These are phyloP conservation scores for Solanum etuberosum DNA, from an alignment of 257 asterid species.

Conservation along the genomic window DNA sequence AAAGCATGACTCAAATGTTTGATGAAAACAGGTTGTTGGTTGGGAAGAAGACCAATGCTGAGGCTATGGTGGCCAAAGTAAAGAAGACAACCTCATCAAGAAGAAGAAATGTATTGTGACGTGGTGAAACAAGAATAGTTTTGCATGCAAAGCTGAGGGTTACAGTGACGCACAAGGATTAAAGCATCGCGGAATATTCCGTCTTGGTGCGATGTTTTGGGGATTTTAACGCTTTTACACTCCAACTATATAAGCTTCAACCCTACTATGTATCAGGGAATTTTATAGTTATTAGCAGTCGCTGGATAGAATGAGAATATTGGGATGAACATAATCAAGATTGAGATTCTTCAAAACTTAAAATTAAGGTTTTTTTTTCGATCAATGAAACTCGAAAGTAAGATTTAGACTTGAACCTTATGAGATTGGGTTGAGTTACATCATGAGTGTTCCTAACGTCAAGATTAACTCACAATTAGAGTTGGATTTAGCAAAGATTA, in stretches of 20 bases:
- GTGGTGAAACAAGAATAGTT: background rate
- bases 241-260: background rate
- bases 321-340: background rate
- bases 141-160: background rate
- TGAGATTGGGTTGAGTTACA: background rate
- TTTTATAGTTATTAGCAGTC: background rate
- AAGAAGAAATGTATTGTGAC: background rate
- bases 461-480: background rate
- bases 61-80: background rate
- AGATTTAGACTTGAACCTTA: background rate
- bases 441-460: background rate
- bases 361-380: background rate
- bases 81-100: background rate
- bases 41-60: background rate
- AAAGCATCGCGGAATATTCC: background rate
- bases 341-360: background rate
- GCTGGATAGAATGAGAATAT: background rate
- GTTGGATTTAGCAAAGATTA: background rate
- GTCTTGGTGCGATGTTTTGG: background rate
- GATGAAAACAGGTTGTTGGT: background rate
- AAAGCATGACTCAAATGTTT: background rate
- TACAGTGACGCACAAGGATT: background rate
- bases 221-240: background rate
- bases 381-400: background rate
- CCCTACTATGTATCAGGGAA: background rate